A percentile compares a stretch with the other conserved stretches of the same genome.
Evolutionary conservation across 2,329 filamentous ascomycete species (phyloP).

Genomic region (Passalora sequoiae): DNA sequence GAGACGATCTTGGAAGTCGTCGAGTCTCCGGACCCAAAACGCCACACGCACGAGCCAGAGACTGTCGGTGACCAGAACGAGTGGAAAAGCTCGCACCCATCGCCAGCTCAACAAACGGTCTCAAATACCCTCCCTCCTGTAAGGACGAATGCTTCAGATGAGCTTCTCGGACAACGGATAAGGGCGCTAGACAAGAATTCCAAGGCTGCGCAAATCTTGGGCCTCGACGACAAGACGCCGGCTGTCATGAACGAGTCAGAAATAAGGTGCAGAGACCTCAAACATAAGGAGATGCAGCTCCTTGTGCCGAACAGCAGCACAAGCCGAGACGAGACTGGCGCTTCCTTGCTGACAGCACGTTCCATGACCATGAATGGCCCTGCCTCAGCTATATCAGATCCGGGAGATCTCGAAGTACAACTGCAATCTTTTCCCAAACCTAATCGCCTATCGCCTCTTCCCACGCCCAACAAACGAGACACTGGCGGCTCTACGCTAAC

Average conservation of each 20-base stretch:
- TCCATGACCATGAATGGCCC: slow-evolving; percentile 1
- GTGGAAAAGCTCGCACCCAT: slow-evolving; percentile 2
- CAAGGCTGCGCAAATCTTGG: background rate
- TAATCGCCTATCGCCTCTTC: background rate
- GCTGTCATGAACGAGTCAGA: background rate
- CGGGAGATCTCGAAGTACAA: slow-evolving; percentile 17
- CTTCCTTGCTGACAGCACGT: background rate
- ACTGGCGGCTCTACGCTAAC: slow-evolving; percentile 8
- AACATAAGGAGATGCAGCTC: background rate
- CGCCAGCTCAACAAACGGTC: background rate
- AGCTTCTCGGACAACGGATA: background rate
- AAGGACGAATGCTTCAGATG: background rate
- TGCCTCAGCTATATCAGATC: slow-evolving; percentile 3
- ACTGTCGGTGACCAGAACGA: background rate
- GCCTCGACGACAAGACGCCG: background rate
- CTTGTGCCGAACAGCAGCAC: background rate
- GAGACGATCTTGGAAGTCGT: slow-evolving; percentile 14
- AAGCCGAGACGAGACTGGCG: background rate
- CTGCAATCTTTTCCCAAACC: slow-evolving; percentile 20
- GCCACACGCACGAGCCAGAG: background rate
- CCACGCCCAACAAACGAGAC: slow-evolving; percentile 4
- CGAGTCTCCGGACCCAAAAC: slow-evolving; percentile 10
- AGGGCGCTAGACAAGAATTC: background rate
- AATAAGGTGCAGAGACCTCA: no score
- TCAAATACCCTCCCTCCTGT: background rate